Evolutionary conservation across 352 stramenopile species (phyloP), one percentile per base, ranked within the genome.

Genomic region (Phytophthora sp.): DNA sequence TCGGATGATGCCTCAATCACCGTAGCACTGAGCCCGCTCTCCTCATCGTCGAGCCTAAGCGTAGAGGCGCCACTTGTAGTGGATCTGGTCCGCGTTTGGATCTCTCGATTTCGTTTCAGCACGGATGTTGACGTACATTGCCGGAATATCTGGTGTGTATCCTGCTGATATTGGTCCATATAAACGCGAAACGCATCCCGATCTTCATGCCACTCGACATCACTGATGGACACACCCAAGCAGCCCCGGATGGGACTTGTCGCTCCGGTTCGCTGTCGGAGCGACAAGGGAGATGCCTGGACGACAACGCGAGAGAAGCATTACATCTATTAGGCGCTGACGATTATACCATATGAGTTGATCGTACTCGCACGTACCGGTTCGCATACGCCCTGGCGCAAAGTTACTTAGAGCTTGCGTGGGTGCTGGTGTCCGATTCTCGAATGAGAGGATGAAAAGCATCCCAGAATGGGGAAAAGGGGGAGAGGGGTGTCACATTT

Each of bases 141-240:
- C 1, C 52, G 26, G 26, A 49, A 58, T 9, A 60, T 20, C 38
- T 59, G 38, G 53, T 52, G 53, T 2, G 53, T 44, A 0, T 20
- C 13, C 8, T 8, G n/a, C 13, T 60, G 53, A 9, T 60, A 60
- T 20, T 35, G 24, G 0, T 30, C 11, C 6, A 52, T 11, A 13
- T 52, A 60, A 7, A 7, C 7, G 8, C 16, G 5, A 20, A 52
- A 60, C 0, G 53, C 26, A 4, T 51, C 39, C 39, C 27, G 44
- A n/a, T 11, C n/a, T 9, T 60, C 27, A 16, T 60, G 53, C 53
- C 39, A 52, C 23, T 60, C 39, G 18, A 30, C 41, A 18, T 49
- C 21, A 49, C 36, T 23, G 36, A 11, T 9, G 36, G 16, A 20
- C 15, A 42, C 5, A 42, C 36, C 36, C 36, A 42, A 11, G 36